A percentile compares a stretch with the other conserved stretches of the same genome.
These are phyloP conservation scores for Talaromyces atroroseus DNA, from an alignment of 2,329 filamentous ascomycete genomes.

Conservation along the genomic window DNA sequence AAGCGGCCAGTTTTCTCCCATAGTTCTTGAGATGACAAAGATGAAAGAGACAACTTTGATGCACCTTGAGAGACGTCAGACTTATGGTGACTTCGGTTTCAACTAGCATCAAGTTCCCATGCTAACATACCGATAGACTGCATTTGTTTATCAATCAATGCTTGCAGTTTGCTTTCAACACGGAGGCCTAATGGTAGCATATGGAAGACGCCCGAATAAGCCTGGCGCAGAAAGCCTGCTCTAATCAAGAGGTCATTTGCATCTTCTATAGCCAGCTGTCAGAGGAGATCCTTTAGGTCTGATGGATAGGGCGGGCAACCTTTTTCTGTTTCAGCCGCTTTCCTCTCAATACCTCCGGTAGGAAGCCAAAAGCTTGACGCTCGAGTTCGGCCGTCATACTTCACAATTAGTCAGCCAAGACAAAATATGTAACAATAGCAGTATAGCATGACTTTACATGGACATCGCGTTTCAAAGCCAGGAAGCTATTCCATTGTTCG, in stretches of 20 bases:
- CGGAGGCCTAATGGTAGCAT: slow-evolving; percentile 79
- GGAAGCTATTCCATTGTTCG: slow-evolving; percentile 16
- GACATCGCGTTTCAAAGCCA: slow-evolving; percentile 21
- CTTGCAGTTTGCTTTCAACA: slow-evolving; percentile 83
- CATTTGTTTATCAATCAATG: slow-evolving; percentile 87
- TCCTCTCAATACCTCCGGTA: slow-evolving; percentile 60
- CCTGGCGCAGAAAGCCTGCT: slow-evolving; percentile 70
- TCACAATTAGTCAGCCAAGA: background rate
- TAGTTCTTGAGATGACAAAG: slow-evolving; percentile 74
- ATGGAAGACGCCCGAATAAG: slow-evolving; percentile 87
- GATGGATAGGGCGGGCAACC: slow-evolving; percentile 18
- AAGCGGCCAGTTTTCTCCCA: slow-evolving; percentile 82
- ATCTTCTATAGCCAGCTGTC: slow-evolving; percentile 40
- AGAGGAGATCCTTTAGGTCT: background rate
- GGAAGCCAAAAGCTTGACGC: slow-evolving; percentile 76
- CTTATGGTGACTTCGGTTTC: background rate
- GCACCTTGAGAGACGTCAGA: slow-evolving; percentile 51
- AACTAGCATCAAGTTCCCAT: background rate
- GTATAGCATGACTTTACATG: slow-evolving; percentile 29
- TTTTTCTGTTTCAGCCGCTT: slow-evolving; percentile 46
- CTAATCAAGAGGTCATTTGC: slow-evolving; percentile 62
- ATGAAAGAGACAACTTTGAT: slow-evolving; percentile 75
- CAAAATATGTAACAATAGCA: background rate
- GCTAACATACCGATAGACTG: slow-evolving; percentile 54
- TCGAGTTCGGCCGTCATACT: slow-evolving; percentile 55